Evolutionary conservation across 805 yeast genomes (phyloP).

Genomic region (Wilhelminamyces savonicus): DNA sequence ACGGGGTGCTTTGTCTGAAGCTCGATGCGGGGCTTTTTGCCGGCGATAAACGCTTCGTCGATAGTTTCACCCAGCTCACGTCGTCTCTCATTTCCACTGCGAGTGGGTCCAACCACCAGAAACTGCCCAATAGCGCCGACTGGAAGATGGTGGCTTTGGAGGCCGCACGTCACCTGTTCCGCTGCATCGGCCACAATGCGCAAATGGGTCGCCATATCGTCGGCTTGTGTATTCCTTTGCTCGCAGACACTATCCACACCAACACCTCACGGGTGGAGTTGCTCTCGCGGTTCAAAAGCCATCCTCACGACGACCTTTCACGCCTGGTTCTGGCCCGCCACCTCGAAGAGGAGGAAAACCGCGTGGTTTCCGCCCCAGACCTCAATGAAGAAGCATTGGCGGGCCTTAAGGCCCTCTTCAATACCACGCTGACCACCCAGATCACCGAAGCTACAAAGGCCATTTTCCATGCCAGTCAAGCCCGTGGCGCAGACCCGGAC

Average conservation of each 20-base stretch:
- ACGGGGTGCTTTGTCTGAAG: conserved; percentile 31
- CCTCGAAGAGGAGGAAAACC: conserved; percentile 9
- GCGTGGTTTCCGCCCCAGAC: conserved; percentile 28
- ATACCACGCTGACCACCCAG: conserved; percentile 56
- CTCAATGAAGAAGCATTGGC: conserved; percentile 40
- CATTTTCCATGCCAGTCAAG: conserved; percentile 37
- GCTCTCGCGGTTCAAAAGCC: conserved; percentile 15
- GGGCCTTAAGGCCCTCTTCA: conserved; percentile 56
- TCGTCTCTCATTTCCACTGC: conserved; percentile 11
- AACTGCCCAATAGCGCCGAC: conserved; percentile 29
- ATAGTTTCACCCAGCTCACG: conserved; percentile 29
- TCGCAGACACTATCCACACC: conserved; percentile 27
- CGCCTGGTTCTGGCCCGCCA: too few relatives aligned
- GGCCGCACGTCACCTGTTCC: conserved; percentile 33
- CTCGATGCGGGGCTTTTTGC: conserved; percentile 59
- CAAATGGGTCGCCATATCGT: conserved; percentile 23
- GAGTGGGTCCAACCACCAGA: conserved; percentile 6
- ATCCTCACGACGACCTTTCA: too few relatives aligned
- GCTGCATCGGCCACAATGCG: conserved; percentile 29
- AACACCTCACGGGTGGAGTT: conserved; percentile 14
- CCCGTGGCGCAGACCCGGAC: conserved; percentile 20
- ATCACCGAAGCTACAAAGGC: conserved; percentile 50
- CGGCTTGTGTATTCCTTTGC: conserved; percentile 28
- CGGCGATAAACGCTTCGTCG: conserved; percentile 57
- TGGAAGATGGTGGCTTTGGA: conserved; percentile 41